These are phyloP conservation scores for Arthrobotrys sinensis DNA, from an alignment of 2,329 filamentous ascomycete genomes.

Conservation along the genomic window DNA sequence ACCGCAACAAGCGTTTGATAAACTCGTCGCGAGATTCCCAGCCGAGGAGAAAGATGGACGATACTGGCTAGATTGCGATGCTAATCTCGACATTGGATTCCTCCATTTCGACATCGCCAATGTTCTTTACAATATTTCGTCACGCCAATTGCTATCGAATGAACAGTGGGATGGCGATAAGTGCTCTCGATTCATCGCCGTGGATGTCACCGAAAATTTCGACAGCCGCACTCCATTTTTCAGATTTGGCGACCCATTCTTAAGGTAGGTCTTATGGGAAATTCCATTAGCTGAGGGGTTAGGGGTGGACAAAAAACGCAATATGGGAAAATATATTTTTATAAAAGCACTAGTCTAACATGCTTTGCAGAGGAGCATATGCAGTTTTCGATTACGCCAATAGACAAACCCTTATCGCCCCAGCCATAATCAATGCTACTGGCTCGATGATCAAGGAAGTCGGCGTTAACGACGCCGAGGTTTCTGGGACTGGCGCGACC, in stretches of 20 bases:
- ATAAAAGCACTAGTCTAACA: background rate
- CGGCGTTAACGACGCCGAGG: slow-evolving; percentile 29
- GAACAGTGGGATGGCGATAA: slow-evolving; percentile 34
- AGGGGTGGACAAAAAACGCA: background rate
- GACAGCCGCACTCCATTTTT: slow-evolving; percentile 34
- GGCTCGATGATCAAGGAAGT: slow-evolving; percentile 43
- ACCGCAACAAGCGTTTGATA: slow-evolving; percentile 28
- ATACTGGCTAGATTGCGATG: slow-evolving; percentile 26
- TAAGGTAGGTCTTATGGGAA: slow-evolving; percentile 32
- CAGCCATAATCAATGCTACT: slow-evolving; percentile 44
- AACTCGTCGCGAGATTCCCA: slow-evolving; percentile 14
- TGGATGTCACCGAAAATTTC: slow-evolving; percentile 23
- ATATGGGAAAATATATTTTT: background rate
- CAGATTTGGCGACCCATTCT: slow-evolving; percentile 43
- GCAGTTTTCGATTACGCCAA: slow-evolving; percentile 53
- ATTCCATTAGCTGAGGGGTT: background rate
- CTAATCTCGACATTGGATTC: slow-evolving; percentile 31
- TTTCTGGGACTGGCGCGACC: slow-evolving; percentile 25
- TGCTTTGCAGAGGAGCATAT: slow-evolving; percentile 40
- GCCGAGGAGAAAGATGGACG: slow-evolving; percentile 15
- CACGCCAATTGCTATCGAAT: slow-evolving; percentile 32
- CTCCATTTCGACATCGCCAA: slow-evolving; percentile 43
- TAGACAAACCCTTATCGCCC: slow-evolving; percentile 51
- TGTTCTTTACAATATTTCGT: slow-evolving; percentile 44
- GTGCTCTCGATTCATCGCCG: slow-evolving; percentile 33